Conservation (phyloP, 2,329 filamentous ascomycete genomes). For the Diaporthe ilicicola region DNA sequence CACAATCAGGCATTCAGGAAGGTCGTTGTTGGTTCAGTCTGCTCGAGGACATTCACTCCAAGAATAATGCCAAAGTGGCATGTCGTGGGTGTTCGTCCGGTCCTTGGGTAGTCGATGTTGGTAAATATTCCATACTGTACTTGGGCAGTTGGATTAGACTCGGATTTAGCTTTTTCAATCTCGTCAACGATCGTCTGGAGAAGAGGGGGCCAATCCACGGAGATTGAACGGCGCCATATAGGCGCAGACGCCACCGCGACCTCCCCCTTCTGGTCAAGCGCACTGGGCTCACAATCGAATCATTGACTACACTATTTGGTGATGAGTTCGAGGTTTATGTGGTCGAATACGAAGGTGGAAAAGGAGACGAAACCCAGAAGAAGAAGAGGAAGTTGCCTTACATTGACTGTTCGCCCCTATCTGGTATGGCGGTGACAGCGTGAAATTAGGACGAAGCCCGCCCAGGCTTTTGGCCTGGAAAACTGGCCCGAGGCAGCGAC, state of each 20-base stretch:
- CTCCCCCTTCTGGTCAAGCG: slow-evolving; percentile 27
- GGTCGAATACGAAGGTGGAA: background rate
- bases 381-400: background rate
- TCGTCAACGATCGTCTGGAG: background rate
- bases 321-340: background rate
- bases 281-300: background rate
- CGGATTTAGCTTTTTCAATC: background rate
- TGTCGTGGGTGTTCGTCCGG: background rate
- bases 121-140: background rate
- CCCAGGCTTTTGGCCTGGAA: slow-evolving; percentile 9
- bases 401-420: background rate
- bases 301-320: background rate
- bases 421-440: background rate
- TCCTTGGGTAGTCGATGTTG: background rate
- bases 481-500: slow-evolving; percentile 4
- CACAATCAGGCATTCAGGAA: background rate
- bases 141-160: slow-evolving; percentile 19
- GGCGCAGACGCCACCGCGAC: slow-evolving; percentile 16
- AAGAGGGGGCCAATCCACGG: background rate
- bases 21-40: background rate
- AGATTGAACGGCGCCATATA: slow-evolving; percentile 15
- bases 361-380: background rate
- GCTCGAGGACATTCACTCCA: background rate
- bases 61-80: background rate
- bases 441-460: slow-evolving; percentile 4